Evolutionary conservation across 2,329 filamentous ascomycete species (phyloP).

Genomic region (Dichotomopilus funicola): DNA sequence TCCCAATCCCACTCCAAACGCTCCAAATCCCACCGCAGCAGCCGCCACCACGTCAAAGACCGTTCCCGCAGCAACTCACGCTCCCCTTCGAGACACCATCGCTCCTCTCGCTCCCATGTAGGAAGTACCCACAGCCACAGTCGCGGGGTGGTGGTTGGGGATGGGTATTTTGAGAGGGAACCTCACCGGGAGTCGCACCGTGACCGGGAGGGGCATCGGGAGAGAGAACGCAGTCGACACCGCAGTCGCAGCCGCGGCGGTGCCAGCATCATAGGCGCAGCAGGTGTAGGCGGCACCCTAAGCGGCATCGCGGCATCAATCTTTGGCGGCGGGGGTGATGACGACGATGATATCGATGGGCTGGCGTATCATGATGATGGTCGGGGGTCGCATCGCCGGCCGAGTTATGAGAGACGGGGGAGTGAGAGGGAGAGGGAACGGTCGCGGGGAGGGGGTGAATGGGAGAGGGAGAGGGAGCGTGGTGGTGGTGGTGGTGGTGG

Average conservation of each 20-base stretch:
- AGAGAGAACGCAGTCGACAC: no score
- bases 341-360: conserved; percentile 25
- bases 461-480: neutral
- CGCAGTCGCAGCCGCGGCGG: no score
- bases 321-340: conserved; percentile 35
- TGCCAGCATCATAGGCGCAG: conserved; percentile 17
- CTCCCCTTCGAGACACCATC: conserved; percentile 27
- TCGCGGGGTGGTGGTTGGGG: no score
- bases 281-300: conserved; percentile 25
- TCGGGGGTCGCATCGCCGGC: neutral
- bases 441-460: no score
- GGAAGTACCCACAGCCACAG: conserved; percentile 5
- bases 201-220: no score
- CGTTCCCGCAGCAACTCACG: conserved; percentile 27
- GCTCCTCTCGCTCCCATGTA: conserved; percentile 27
- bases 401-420: no score
- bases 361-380: neutral
- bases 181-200: no score
- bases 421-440: no score
- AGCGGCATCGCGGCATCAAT: conserved; percentile 37
- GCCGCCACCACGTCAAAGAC: conserved; percentile 24
- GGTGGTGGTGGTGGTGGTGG: no score
- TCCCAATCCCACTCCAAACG: conserved; percentile 27
- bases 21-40: conserved; percentile 33
- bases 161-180: no score